Evolutionary conservation across 768 basidiomycete genomes (phyloP).

Genomic region (Mycena filopes): DNA sequence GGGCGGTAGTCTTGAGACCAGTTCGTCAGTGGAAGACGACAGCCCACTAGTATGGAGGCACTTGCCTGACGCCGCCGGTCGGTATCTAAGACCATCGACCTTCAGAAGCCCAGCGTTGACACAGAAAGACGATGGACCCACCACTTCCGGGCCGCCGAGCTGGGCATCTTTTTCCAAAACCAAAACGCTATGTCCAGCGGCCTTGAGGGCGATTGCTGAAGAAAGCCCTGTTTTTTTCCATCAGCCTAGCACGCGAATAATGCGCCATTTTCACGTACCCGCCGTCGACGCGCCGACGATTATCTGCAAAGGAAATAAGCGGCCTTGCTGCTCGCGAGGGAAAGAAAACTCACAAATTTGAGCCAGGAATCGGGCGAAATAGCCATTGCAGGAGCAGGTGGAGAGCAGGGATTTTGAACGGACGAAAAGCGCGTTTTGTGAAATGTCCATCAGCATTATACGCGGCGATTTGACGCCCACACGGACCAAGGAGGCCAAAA

Average conservation of each 20-base stretch:
- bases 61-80: slow-evolving; percentile 16
- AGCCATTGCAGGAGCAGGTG: background rate
- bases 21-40: background rate
- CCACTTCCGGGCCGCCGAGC: slow-evolving; percentile 20
- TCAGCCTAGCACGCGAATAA: too few relatives aligned
- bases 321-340: background rate
- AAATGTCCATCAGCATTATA: too few relatives aligned
- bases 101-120: background rate
- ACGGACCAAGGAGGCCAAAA: too few relatives aligned
- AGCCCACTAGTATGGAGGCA: too few relatives aligned
- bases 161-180: slow-evolving; percentile 18
- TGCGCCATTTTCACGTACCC: slow-evolving; percentile 1
- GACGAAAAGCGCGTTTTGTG: too few relatives aligned
- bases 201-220: slow-evolving; percentile 25
- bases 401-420: too few relatives aligned
- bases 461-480: too few relatives aligned
- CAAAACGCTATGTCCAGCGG: slow-evolving; percentile 20
- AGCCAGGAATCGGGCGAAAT: slow-evolving; percentile 1
- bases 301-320: slow-evolving; percentile 16
- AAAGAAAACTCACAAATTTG: slow-evolving; percentile 11
- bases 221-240: slow-evolving; percentile 19
- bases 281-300: slow-evolving; percentile 26
- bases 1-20: slow-evolving; percentile 26
- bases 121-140: background rate
- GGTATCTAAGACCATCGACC: slow-evolving; percentile 6